Conservation (phyloP, 805 yeast species). For the Priceomyces haplophilus region DNA sequence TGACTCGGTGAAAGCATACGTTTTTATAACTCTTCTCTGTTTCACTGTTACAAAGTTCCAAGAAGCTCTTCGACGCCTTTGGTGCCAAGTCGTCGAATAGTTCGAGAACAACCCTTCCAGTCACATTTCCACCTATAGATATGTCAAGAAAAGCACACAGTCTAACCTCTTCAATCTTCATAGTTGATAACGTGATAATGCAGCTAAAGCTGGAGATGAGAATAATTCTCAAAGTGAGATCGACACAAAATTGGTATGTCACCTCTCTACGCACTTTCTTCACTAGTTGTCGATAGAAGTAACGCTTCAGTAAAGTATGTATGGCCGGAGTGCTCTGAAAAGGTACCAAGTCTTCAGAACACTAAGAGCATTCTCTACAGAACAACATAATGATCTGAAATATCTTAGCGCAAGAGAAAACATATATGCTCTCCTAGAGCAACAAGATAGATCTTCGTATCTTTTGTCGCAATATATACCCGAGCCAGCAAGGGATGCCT, state of each 20-base stretch:
- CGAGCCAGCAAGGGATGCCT: constrained; percentile 56
- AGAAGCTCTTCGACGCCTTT: constrained; percentile 50
- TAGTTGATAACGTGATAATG: constrained; percentile 7
- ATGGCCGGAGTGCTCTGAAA: background rate
- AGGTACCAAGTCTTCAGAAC: background rate
- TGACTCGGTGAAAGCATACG: constrained; percentile 57
- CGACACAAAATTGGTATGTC: background rate
- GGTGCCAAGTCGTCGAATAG: constrained; percentile 54
- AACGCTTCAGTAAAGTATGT: background rate
- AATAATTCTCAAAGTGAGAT: no score
- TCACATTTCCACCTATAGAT: constrained; percentile 33
- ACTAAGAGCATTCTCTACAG: constrained; percentile 3
- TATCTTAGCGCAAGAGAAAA: constrained; percentile 35
- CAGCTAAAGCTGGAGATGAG: background rate
- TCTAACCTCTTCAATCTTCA: constrained; percentile 31
- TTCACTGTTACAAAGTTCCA: constrained; percentile 35
- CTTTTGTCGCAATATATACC: constrained; percentile 70
- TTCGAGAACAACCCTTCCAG: constrained; percentile 64
- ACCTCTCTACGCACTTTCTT: background rate
- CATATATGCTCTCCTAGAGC: constrained; percentile 43
- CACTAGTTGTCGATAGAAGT: no score
- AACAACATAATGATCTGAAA: constrained; percentile 8
- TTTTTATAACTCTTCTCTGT: constrained; percentile 33
- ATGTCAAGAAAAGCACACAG: constrained; percentile 51
- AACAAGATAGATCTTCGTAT: constrained; percentile 59